Conservation (phyloP, 2,329 filamentous ascomycete genomes). For the Colletotrichum viniferum region DNA sequence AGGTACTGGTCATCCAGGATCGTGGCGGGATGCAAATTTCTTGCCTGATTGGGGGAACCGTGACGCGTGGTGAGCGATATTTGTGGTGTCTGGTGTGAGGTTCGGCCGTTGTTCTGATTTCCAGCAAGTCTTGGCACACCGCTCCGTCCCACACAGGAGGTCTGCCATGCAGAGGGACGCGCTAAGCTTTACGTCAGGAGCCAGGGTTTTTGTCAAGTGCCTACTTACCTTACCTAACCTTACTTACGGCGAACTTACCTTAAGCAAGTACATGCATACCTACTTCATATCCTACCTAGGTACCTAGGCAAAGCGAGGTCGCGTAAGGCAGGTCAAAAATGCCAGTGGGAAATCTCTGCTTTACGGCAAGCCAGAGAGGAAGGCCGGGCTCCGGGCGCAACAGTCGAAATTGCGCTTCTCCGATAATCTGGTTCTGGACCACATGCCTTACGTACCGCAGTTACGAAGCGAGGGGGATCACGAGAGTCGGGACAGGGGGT, state of each 20-base stretch:
- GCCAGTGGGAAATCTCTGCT: background rate
- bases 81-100: background rate
- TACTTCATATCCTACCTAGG: background rate
- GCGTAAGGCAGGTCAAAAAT: background rate
- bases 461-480: background rate
- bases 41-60: background rate
- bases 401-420: background rate
- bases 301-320: background rate
- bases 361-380: background rate
- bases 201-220: background rate
- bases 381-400: background rate
- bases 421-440: background rate
- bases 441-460: background rate
- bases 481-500: background rate
- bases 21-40: background rate
- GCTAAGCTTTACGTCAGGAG: slow-evolving; percentile 2
- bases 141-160: background rate
- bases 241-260: background rate
- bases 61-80: slow-evolving; percentile 7
- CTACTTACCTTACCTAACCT: background rate
- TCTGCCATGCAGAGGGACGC: background rate
- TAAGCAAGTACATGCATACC: background rate
- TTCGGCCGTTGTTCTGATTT: slow-evolving; percentile 6
- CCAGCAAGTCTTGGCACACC: slow-evolving; percentile 4
- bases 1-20: background rate